Evolutionary conservation across 2,329 filamentous ascomycete species (phyloP).

Genomic region (Aspergillus felis): DNA sequence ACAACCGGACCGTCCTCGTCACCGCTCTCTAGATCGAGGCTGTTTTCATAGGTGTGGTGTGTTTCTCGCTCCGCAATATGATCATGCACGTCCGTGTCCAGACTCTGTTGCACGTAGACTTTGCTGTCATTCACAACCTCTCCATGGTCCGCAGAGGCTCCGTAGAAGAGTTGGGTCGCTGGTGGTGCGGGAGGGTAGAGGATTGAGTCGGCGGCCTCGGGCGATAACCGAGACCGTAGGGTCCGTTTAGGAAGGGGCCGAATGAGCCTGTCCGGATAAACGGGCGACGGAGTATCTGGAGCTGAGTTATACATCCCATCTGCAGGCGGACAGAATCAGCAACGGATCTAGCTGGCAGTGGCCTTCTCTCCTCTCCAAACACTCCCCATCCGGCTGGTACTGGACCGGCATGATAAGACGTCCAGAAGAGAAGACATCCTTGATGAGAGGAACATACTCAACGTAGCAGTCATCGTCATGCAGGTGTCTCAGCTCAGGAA

Average conservation of each 20-base stretch:
- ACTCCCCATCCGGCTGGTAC: slow-evolving; percentile 9
- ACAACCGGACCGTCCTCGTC: slow-evolving; percentile 53
- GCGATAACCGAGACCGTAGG: slow-evolving; percentile 80
- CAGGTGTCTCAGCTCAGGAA: slow-evolving; percentile 23
- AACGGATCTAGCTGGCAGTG: slow-evolving; percentile 28
- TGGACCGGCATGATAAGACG: slow-evolving; percentile 10
- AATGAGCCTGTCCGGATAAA: slow-evolving; percentile 88
- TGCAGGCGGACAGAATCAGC: slow-evolving; percentile 39
- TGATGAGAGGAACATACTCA: slow-evolving; percentile 37
- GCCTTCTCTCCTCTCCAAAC: slow-evolving; percentile 5
- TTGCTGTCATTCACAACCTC: slow-evolving; percentile 49
- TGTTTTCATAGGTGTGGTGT: slow-evolving; percentile 50
- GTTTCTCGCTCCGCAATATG: slow-evolving; percentile 34
- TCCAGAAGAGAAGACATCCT: slow-evolving; percentile 15
- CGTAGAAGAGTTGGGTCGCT: slow-evolving; percentile 71
- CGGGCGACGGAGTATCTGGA: slow-evolving; percentile 70
- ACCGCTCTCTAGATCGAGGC: slow-evolving; percentile 57
- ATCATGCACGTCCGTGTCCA: slow-evolving; percentile 36
- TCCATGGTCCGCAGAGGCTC: slow-evolving; percentile 57
- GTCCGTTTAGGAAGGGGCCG: slow-evolving; percentile 85
- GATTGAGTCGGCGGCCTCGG: slow-evolving; percentile 77
- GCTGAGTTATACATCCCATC: slow-evolving; percentile 48
- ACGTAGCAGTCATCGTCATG: slow-evolving; percentile 40
- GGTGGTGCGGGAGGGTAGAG: slow-evolving; percentile 73
- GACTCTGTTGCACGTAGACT: slow-evolving; percentile 44